phyloP scores from a whole-genome alignment of 163 green algal genomes.

The Scenedesmus sp. region DNA sequence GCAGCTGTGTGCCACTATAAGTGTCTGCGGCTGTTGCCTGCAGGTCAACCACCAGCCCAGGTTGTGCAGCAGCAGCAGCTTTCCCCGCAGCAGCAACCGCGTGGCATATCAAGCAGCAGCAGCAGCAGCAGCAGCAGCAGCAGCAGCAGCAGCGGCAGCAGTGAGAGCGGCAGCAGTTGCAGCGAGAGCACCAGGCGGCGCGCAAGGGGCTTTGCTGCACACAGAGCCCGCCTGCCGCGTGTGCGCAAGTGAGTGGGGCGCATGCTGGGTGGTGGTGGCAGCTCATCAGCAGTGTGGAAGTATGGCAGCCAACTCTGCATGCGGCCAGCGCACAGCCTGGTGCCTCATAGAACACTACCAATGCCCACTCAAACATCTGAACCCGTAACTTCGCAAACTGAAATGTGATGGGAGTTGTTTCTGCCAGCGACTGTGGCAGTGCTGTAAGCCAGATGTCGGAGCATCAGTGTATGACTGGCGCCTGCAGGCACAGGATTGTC shows the following conservation, averaged over 20 bases:
- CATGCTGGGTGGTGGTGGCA: neutral
- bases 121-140: constrained; percentile 27
- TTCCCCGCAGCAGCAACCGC: neutral
- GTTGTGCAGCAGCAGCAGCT: neutral
- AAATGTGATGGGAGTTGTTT: no score
- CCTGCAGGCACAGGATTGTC: no score
- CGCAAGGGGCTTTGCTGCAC: constrained; percentile 3
- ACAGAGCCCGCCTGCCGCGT: constrained; percentile 11
- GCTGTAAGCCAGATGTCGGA: no score
- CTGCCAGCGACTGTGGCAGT: no score
- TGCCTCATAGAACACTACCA: no score
- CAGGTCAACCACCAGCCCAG: neutral
- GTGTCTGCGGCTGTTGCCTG: neutral
- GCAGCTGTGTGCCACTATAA: neutral
- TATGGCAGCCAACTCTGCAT: neutral
- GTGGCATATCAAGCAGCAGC: constrained; percentile 8
- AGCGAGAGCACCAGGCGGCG: neutral
- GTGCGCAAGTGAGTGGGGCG: constrained; percentile 17
- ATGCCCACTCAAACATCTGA: no score
- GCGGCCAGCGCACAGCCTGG: no score
- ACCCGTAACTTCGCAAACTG: no score
- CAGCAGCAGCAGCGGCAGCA: no score
- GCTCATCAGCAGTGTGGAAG: neutral
- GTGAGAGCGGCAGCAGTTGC: neutral
- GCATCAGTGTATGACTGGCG: no score